Percentiles rank a stretch among this genome's conserved stretches.
These are phyloP conservation scores for Edaphochlamys debaryana DNA, from an alignment of 139 green algal species.

Conservation along the genomic window DNA sequence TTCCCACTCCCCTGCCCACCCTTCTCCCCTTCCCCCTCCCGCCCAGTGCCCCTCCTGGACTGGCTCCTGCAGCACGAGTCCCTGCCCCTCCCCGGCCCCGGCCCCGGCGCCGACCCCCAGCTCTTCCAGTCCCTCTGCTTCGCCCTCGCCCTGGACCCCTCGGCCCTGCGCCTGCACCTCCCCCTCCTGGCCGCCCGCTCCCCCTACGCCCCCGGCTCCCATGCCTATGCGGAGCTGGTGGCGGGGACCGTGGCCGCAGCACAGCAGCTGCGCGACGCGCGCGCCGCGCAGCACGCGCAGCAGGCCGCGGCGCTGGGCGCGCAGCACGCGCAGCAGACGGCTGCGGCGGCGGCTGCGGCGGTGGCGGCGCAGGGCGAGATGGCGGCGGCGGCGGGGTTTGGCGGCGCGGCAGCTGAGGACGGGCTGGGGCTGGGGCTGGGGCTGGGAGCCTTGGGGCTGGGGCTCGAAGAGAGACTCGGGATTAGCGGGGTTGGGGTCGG, in stretches of 20 bases:
- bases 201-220: not conserved
- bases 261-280: conserved; percentile 14
- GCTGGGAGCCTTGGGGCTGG: too few species aligned
- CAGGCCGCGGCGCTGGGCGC: too few species aligned
- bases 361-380: not conserved
- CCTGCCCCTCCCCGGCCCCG: not conserved
- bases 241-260: conserved; percentile 21
- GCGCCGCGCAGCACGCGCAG: not conserved
- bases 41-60: conserved; percentile 19
- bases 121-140: conserved; percentile 40
- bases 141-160: conserved; percentile 15
- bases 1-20: too few species aligned
- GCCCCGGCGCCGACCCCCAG: not conserved
- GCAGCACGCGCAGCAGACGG: not conserved
- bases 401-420: too few species aligned
- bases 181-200: not conserved
- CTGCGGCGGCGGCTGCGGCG: not conserved
- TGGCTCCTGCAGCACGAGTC: conserved; percentile 28
- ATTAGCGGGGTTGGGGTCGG: too few species aligned
- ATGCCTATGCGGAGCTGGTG: conserved; percentile 12
- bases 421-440: too few species aligned
- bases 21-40: too few species aligned
- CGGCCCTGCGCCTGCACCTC: not conserved
- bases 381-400: not conserved
- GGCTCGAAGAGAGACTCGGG: too few species aligned